Base-by-base conservation (phyloP, 345 rosid species). In the Citrus maxima region DNA sequence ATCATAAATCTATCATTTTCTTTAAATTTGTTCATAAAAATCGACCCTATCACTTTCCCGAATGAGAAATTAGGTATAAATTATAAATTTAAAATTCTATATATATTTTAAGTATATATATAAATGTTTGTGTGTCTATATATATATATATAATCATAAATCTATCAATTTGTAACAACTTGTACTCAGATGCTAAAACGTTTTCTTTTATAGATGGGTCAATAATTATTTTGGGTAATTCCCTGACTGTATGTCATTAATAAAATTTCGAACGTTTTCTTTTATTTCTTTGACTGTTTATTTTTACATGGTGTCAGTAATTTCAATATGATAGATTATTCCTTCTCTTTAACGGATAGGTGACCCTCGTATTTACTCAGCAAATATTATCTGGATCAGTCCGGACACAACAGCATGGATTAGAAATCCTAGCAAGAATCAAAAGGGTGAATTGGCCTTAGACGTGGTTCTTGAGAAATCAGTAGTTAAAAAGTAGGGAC, bases 401-500 rank as follows among this genome's bases (percentile, higher is more conserved):
- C 90, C 97, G 12, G 92, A 90, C 61, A 80, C 89, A 64, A 85
- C 88, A 7, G 84, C 92, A 32, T 90, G 99, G 97, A 87, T 89
- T 77, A 87, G 88, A 77, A 93, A 83, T 74, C 86, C 89, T 65
- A 82, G 84, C 80, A 83, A 77, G 74, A 80, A 59, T 46, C 88
- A 74, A 73, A 84, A 85, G 75, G 97, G 97, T 75, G 98, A 89
- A 83, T 75, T 90, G 84, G 98, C 92, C 24, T 63, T 96, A 79
- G 97, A 96, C 24, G 79, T 94, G 80, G 86, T 88, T 66, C 82
- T 94, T 72, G 94, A 93, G 77, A 94, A 94, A 73, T 82, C 93
- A 24, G 92, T 78, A 64, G 93, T 92, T 72, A 93, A 92, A 82
- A 82, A 90, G 90, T 77, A 98, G 98, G 60, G 99, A 93, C 90